Base-by-base conservation (phyloP, 345 rosid species). In the Sonneratia caseolaris region DNA sequence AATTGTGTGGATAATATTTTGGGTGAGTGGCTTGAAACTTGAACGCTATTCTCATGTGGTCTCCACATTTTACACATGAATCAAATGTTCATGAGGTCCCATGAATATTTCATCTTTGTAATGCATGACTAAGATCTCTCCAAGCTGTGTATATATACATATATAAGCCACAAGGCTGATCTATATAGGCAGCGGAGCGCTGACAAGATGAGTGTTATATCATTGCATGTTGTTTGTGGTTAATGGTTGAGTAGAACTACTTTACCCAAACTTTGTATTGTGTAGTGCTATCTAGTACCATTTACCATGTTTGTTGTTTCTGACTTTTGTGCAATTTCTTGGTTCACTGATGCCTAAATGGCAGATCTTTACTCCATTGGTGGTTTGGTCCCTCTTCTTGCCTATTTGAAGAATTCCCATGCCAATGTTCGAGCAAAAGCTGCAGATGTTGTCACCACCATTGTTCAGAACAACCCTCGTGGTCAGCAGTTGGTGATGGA, bases 401-500 rank as follows among this genome's bases (percentile, higher is more conserved):
- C 81, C 71, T 92, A 90, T 81, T 76, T 92, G 66, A 92, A 80
- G 82, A 90, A 86, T 76, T 72, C 93, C 1, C 96, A 84, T 78
- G 85, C 89, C 10, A 88, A 85, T 64, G 80, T 91, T 77, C 82
- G 96, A 71, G 97, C 98, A 37, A 94, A 94, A 72, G 89, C 96
- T n/a, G 96, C 96, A 0, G 96, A 91, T 37, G 96, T 94, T 64
- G 81, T 90, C 65, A 79, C 91, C 66, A 91, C 97, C 3, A 79
- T 94, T 66, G 97, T 90, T 66, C 98, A 94, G 86, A 94, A 94
- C 81, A 94, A 94, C 78, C 95, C 97, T 24, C 78, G 78, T 64
- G 83, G 98, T 76, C 97, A 94, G 75, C 91, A 87, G 69, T 78
- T 92, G 74, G 97, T 94, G 70, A 90, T 91, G 97, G 97, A 94